A percentile compares a stretch with the other conserved stretches of the same genome.
phyloP scores from a whole-genome alignment of 495 filamentous ascomycete species.

The Tuber indicum region DNA sequence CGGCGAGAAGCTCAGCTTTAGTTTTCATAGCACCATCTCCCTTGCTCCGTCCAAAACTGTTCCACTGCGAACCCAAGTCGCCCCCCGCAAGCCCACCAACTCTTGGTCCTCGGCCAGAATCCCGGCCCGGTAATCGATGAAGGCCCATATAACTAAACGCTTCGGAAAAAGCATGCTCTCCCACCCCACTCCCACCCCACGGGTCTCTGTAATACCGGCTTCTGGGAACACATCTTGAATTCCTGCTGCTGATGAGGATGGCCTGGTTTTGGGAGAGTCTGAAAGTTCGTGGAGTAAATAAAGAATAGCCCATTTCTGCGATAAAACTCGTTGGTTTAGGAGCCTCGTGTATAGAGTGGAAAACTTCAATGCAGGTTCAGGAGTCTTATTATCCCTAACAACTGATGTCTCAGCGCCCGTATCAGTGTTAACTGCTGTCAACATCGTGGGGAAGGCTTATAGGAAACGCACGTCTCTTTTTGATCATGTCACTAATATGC shows the following conservation, averaged over 20 bases:
- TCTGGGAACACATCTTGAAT: conserved; percentile 22
- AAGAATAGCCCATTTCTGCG: conserved; percentile 93
- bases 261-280: conserved; percentile 52
- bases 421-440: conserved; percentile 9
- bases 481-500: conserved; percentile 86
- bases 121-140: conserved; percentile 38
- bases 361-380: conserved; percentile 80
- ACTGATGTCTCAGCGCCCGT: conserved; percentile 44
- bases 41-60: conserved; percentile 12
- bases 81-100: conserved; percentile 31
- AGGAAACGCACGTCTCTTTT: conserved; percentile 55
- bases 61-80: conserved; percentile 28
- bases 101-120: conserved; percentile 24
- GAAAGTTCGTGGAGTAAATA: conserved; percentile 80
- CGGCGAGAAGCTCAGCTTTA: conserved; percentile 36
- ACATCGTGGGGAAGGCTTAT: not conserved
- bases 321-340: conserved; percentile 79
- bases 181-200: conserved; percentile 1
- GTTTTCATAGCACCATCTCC: conserved; percentile 29
- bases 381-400: conserved; percentile 63
- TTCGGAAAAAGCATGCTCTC: conserved; percentile 33
- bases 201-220: not conserved
- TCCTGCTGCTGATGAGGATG: conserved; percentile 40
- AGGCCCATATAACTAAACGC: conserved; percentile 41
- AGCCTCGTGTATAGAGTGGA: conserved; percentile 81